Percentiles rank a stretch among this genome's conserved stretches.
Evolutionary conservation across 1,284 basidiomycete species (phyloP).

Genomic region (Vanrija sp.): DNA sequence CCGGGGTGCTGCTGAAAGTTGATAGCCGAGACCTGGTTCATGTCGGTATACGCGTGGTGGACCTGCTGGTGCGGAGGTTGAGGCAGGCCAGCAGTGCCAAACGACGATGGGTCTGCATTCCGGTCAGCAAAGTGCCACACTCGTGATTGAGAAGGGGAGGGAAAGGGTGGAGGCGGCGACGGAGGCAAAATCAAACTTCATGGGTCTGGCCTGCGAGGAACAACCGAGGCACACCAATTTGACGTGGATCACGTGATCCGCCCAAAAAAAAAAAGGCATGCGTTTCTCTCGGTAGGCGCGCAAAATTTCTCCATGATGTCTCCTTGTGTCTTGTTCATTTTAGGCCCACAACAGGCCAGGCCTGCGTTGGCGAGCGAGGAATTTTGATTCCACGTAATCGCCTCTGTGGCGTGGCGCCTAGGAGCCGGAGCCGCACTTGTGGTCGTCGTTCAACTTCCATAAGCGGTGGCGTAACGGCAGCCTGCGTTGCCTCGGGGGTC

Average conservation of each 20-base stretch:
- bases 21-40: not conserved
- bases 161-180: not conserved
- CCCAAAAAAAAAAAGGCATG: not conserved
- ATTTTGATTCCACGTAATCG: not conserved
- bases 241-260: not conserved
- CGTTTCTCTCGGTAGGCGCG: not conserved
- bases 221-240: too few species aligned
- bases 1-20: too few species aligned
- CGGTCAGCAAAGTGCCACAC: too few species aligned
- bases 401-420: not conserved
- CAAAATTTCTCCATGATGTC: not conserved
- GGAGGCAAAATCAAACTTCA: too few species aligned
- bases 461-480: too few species aligned
- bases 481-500: too few species aligned
- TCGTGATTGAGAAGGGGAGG: not conserved
- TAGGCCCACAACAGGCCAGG: too few species aligned
- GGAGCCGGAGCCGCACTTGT: too few species aligned
- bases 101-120: not conserved
- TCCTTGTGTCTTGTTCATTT: not conserved
- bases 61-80: not conserved
- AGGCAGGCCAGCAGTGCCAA: not conserved
- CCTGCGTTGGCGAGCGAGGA: not conserved
- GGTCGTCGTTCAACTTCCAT: not conserved
- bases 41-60: not conserved
- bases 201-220: too few species aligned